Conservation (phyloP, 192 early-diverging fungal genomes). For the Funneliformis geosporum region DNA sequence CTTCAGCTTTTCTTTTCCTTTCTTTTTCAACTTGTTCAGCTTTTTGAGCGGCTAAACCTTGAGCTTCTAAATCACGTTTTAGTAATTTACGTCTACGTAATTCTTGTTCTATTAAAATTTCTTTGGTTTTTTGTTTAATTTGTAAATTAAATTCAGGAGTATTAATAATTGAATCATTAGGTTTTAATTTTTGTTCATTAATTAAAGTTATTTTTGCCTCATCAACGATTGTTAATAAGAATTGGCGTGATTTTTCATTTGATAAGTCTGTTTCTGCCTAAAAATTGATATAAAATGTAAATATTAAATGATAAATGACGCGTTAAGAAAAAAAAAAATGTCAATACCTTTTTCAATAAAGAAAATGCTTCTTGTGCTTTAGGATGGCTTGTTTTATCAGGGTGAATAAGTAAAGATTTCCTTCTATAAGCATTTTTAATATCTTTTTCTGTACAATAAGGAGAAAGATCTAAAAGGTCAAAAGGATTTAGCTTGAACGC, state of each 20-base stretch:
- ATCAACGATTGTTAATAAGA: conserved; percentile 53
- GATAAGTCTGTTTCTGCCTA: conserved; percentile 56
- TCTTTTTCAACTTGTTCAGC: conserved; percentile 54
- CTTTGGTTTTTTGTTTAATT: conserved; percentile 54
- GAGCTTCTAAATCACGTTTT: conserved; percentile 61
- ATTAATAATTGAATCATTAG: conserved; percentile 47
- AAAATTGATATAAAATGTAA: not conserved
- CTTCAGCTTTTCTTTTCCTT: conserved; percentile 57
- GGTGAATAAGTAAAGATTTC: conserved; percentile 64
- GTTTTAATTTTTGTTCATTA: conserved; percentile 44
- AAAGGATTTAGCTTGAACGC: conserved; percentile 61
- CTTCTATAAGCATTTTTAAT: conserved; percentile 60
- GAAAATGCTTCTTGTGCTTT: conserved; percentile 57
- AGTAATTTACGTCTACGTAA: conserved; percentile 49
- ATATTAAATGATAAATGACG: not conserved
- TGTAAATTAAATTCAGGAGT: conserved; percentile 45
- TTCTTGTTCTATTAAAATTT: conserved; percentile 55
- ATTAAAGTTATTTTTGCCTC: conserved; percentile 56
- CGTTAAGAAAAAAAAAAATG: not conserved
- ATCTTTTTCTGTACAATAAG: conserved; percentile 46
- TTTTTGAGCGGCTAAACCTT: conserved; percentile 51
- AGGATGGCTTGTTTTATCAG: conserved; percentile 60
- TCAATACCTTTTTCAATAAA: conserved; percentile 48
- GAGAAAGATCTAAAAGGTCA: conserved; percentile 51
- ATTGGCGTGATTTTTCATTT: conserved; percentile 46